phyloP scores from a whole-genome alignment of 495 filamentous ascomycete genomes.

The Pseudevernia furfuracea region DNA sequence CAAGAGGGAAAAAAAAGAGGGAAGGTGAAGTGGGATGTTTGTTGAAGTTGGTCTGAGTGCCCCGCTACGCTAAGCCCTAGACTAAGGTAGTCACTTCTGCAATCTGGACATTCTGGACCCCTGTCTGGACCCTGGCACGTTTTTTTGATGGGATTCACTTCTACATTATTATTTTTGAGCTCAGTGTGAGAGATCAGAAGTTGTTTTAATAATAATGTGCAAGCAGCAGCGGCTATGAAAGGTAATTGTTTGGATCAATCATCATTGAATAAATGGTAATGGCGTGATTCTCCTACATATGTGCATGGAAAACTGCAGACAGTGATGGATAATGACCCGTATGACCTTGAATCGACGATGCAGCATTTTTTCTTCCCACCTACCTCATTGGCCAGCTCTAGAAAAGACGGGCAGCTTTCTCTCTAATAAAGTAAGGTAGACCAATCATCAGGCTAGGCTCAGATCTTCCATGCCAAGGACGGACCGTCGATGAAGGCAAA shows the following conservation, averaged over 20 bases:
- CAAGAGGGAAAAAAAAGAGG: conserved; percentile 20
- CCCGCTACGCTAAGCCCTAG: conserved; percentile 22
- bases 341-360: conserved; percentile 2
- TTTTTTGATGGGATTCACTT: neutral
- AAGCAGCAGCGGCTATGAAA: neutral
- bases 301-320: neutral
- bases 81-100: neutral
- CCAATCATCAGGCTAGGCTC: neutral
- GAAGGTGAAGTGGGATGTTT: conserved; percentile 29
- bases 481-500: neutral
- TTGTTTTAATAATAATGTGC: too few relatives aligned
- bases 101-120: neutral
- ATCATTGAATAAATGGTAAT: neutral
- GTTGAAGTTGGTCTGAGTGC: conserved; percentile 19
- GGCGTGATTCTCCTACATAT: neutral
- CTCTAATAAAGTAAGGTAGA: neutral
- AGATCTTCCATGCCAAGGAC: neutral
- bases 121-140: neutral
- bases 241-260: neutral
- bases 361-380: neutral
- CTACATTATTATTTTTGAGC: too few relatives aligned
- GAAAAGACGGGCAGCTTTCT: neutral
- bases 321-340: neutral
- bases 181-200: too few relatives aligned
- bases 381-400: neutral